A percentile compares a stretch with the other conserved stretches of the same genome.
Evolutionary conservation across 2,329 filamentous ascomycete species (phyloP).

Genomic region (Pseudocercospora eumusae): DNA sequence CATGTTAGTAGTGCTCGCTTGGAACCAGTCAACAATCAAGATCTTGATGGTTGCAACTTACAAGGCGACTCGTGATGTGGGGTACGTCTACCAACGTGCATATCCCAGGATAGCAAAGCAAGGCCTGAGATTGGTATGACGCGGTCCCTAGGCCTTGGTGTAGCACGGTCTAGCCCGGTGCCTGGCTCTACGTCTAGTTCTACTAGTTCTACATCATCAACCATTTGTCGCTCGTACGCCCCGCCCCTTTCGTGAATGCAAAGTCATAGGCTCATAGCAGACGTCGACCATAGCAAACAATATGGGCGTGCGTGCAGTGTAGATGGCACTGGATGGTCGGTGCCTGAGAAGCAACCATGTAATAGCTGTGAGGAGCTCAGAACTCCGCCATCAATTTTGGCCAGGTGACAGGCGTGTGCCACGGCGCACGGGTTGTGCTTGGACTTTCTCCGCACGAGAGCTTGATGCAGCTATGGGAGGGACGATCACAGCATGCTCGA

Average conservation of each 20-base stretch:
- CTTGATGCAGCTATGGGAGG: background rate
- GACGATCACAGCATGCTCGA: constrained; percentile 3
- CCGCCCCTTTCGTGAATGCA: too few relatives aligned
- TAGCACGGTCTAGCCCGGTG: background rate
- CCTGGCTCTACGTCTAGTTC: too few relatives aligned
- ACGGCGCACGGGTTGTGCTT: constrained; percentile 15
- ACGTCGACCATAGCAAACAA: background rate
- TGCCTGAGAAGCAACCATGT: constrained; percentile 6
- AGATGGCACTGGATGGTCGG: background rate
- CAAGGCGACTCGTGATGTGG: background rate
- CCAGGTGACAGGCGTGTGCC: constrained; percentile 21
- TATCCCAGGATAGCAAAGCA: background rate
- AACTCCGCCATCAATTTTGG: constrained; percentile 4
- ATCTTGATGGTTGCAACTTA: constrained; percentile 9
- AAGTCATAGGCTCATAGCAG: too few relatives aligned
- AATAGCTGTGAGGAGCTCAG: too few relatives aligned
- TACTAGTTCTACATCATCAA: too few relatives aligned
- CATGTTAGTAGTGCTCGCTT: background rate
- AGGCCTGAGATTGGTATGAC: constrained; percentile 1
- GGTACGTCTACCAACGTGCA: background rate
- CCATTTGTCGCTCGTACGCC: background rate
- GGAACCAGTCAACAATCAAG: background rate
- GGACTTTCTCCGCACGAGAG: constrained; percentile 17
- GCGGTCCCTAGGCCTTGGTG: background rate
- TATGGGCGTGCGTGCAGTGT: background rate